Conservation (phyloP, 1,139 yeast species). For the Nakaseomyces uthaithaninus region DNA sequence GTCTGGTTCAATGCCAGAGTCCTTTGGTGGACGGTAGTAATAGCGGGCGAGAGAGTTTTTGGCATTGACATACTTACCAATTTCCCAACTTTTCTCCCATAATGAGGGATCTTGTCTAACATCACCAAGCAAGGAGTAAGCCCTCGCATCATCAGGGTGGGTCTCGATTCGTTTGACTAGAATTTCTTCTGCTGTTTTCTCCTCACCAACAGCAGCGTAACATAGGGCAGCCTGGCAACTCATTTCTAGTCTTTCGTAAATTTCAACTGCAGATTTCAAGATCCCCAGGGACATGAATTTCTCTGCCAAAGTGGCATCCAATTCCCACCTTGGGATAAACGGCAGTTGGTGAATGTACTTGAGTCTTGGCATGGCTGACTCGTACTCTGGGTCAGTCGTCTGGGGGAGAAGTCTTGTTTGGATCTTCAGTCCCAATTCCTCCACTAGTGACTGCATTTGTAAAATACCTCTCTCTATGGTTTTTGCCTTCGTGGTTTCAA, state of each 20-base stretch:
- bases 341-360: slow-evolving; percentile 69
- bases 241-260: slow-evolving; percentile 72
- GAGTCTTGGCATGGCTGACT: slow-evolving; percentile 41
- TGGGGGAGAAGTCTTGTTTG: slow-evolving; percentile 54
- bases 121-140: slow-evolving; percentile 81
- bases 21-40: slow-evolving; percentile 57
- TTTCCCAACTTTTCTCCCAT: slow-evolving; percentile 85
- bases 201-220: slow-evolving; percentile 79
- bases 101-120: slow-evolving; percentile 63
- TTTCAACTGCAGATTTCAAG: slow-evolving; percentile 78
- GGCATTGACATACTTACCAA: slow-evolving; percentile 77
- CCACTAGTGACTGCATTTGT: slow-evolving; percentile 88
- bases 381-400: slow-evolving; percentile 33
- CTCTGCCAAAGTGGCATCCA: slow-evolving; percentile 80
- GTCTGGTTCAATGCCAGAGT: slow-evolving; percentile 46
- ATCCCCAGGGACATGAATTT: slow-evolving; percentile 83
- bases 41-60: slow-evolving; percentile 74
- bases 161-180: slow-evolving; percentile 46
- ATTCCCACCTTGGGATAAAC: slow-evolving; percentile 74
- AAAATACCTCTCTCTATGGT: slow-evolving; percentile 91
- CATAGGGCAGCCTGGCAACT: slow-evolving; percentile 84
- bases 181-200: slow-evolving; percentile 53
- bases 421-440: slow-evolving; percentile 73
- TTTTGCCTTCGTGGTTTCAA: slow-evolving; percentile 73
- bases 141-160: slow-evolving; percentile 74